Evolutionary conservation across 371 early-diverging fungal species (phyloP), one percentile per base, ranked within the genome.

Genomic region (Basidiobolus meristosporus): DNA sequence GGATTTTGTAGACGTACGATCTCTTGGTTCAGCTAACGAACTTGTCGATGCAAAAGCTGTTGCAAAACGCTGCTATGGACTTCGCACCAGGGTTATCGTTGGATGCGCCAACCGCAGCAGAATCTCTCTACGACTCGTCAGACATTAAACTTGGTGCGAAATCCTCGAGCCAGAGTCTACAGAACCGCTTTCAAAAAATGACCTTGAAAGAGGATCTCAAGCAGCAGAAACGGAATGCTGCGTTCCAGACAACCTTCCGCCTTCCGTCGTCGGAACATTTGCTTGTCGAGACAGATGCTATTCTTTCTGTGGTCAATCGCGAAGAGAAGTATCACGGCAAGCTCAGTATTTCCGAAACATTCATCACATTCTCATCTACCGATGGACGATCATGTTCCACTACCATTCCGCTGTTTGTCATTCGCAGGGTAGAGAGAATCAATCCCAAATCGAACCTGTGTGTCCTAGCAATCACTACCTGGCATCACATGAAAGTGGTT

Each of bases 1-100:
- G 19, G 20, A 15, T 5, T 22, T 11, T 26, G 3, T 32, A 67
- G 68, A 85, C 89, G 1, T 86, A 73, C 44, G 90, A 90, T 31
- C 60, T 89, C 30, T 56, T 96, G n/a, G 81, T 87, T 20, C 84
- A 91, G 45, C 58, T 96, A 42, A 85, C 84, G 0, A 73, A 77
- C 23, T 46, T 80, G 34, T 81, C 88, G 1, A 88, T 89, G 86
- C 79, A 86, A 43, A 68, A 82, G 20, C 63, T 96, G 17, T 60
- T 96, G 39, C 75, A 86, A 44, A 82, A 67, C 48, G 74, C 85
- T 4, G 65, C 68, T 1, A 48, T 79, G 12, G 83, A 82, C 41
- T 72, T 72, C 34, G 65, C 73, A 7, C 68, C 78, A 15, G 73
- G 71, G 14, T 60, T 59, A 23, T 63, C 70, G 16, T 54, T 64